Conservation (phyloP, 192 early-diverging fungal genomes). For the Entomortierella parvispora region DNA sequence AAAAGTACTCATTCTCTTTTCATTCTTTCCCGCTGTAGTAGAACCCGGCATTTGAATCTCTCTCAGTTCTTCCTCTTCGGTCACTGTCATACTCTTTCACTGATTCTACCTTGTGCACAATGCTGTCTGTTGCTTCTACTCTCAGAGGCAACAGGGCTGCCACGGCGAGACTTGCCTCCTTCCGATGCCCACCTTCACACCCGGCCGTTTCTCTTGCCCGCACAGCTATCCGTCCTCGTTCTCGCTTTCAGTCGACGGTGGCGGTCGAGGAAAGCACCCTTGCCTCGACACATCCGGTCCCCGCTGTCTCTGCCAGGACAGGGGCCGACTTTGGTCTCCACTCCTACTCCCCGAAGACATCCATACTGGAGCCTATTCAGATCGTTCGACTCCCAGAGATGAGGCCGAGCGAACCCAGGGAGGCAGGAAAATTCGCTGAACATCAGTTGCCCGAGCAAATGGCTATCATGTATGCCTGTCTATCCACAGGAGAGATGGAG, state of each 20-base stretch:
- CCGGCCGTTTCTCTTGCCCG: neutral
- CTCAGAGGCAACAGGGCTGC: constrained; percentile 36
- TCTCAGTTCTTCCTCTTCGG: neutral
- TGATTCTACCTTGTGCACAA: neutral
- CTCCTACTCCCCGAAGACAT: constrained; percentile 27
- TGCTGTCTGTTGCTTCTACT: constrained; percentile 43
- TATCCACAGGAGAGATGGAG: constrained; percentile 76
- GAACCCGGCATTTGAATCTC: neutral
- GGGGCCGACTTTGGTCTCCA: constrained; percentile 25
- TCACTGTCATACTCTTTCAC: no score
- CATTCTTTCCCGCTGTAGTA: neutral
- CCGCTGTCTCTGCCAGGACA: neutral
- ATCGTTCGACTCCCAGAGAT: constrained; percentile 41
- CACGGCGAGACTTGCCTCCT: constrained; percentile 13
- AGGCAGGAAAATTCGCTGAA: constrained; percentile 42
- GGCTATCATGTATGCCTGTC: constrained; percentile 79
- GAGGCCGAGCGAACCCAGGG: constrained; percentile 26
- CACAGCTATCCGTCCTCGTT: neutral
- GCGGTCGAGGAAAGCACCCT: constrained; percentile 23
- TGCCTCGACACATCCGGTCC: constrained; percentile 1
- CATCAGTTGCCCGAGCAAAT: constrained; percentile 75
- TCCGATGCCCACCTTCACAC: neutral
- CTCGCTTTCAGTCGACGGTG: constrained; percentile 25
- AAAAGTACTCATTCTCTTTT: no score
- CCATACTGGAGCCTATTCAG: constrained; percentile 30